Percentiles rank a stretch among this genome's conserved stretches.
Conservation (phyloP, 2,329 filamentous ascomycete species). For the Fusarium mexicanum region DNA sequence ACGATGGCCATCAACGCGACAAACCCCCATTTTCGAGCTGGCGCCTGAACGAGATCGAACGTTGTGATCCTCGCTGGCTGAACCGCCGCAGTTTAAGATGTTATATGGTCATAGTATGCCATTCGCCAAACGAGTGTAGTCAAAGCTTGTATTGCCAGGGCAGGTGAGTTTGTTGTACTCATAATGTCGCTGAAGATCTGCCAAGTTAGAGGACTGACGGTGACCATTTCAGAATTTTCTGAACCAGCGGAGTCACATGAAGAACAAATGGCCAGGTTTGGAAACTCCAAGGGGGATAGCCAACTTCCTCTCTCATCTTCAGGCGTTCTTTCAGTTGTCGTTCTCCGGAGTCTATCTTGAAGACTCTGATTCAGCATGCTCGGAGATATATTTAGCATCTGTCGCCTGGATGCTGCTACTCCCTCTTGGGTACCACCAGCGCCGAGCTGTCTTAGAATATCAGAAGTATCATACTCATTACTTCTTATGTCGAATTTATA, state of each 20-base stretch:
- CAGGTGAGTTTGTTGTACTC: neutral
- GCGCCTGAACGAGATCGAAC: neutral
- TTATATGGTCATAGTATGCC: neutral
- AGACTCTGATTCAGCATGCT: neutral
- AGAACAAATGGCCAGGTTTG: neutral
- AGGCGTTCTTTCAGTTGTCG: neutral
- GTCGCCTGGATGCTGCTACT: neutral
- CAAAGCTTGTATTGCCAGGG: neutral
- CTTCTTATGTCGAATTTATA: neutral
- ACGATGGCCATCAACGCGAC: neutral
- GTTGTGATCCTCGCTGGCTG: neutral
- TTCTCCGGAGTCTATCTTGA: no score
- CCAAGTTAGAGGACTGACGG: neutral
- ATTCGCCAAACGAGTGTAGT: neutral
- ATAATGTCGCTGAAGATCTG: neutral
- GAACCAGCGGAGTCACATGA: neutral
- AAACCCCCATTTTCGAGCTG: neutral
- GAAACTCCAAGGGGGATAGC: neutral
- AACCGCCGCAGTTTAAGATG: accelerated
- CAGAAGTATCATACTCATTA: neutral
- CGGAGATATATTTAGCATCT: neutral
- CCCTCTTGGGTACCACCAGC: accelerated
- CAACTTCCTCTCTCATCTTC: neutral
- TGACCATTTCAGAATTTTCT: neutral
- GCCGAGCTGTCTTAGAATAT: neutral